phyloP scores from a whole-genome alignment of 2,329 filamentous ascomycete species.

The Alternaria burnsii region DNA sequence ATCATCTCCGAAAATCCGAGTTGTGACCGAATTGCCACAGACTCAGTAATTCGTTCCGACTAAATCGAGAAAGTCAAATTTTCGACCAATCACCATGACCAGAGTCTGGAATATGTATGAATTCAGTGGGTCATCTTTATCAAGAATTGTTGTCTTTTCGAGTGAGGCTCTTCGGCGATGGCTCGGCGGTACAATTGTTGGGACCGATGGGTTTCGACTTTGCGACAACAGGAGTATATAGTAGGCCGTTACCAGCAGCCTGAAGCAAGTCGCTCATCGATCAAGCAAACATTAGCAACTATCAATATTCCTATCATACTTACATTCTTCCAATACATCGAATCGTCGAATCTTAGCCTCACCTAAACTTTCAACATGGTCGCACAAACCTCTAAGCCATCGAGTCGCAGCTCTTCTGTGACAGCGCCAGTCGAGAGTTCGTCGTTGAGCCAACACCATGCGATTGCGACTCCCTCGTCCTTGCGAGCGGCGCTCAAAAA shows the following conservation, averaged over 20 bases:
- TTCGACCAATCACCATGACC: background rate
- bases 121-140: background rate
- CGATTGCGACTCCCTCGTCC: conserved; percentile 16
- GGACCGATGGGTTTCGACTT: background rate
- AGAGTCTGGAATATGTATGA: background rate
- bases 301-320: background rate
- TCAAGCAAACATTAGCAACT: background rate
- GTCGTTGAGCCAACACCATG: conserved; percentile 9
- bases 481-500: conserved; percentile 40
- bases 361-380: conserved; percentile 9
- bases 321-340: background rate
- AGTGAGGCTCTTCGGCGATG: conserved; percentile 20
- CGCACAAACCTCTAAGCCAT: conserved; percentile 12
- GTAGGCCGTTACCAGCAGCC: background rate
- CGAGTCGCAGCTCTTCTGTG: conserved; percentile 14
- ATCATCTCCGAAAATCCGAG: conserved; percentile 18
- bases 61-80: background rate
- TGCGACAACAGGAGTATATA: conserved; percentile 1
- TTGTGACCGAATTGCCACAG: conserved; percentile 13
- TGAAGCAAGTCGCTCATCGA: background rate
- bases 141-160: background rate
- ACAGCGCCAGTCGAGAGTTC: conserved; percentile 1
- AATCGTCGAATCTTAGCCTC: background rate
- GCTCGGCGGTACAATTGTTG: conserved; percentile 16
- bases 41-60: background rate